Evolutionary conservation across 345 rosid genomes (phyloP).

Genomic region (Garcia nutans): DNA sequence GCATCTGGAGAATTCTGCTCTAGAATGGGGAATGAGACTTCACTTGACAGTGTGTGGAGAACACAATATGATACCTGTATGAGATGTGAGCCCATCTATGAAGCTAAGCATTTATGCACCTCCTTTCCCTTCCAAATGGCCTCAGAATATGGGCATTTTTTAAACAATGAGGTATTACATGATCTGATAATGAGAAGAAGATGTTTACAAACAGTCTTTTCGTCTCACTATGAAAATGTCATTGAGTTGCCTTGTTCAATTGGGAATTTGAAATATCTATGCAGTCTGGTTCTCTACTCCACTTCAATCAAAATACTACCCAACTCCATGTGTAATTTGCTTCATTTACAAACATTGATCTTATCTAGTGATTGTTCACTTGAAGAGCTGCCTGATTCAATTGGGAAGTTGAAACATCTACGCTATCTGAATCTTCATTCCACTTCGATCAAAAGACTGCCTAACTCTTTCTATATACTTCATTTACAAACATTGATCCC

Average conservation of each 20-base stretch:
- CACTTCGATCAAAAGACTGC: background rate
- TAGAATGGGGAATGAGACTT: background rate
- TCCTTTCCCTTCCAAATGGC: background rate
- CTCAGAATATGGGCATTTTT: background rate
- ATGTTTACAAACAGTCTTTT: background rate
- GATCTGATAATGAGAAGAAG: background rate
- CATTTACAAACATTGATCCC: background rate
- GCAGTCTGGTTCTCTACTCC: background rate
- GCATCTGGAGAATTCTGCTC: constrained; percentile 22
- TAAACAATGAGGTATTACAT: background rate
- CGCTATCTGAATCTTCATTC: background rate
- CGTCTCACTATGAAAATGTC: background rate
- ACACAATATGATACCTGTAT: background rate
- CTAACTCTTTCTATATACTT: background rate
- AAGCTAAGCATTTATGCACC: background rate
- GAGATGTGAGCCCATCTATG: background rate
- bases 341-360: background rate
- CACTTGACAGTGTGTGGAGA: background rate
- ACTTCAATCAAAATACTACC: background rate
- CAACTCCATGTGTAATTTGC: background rate
- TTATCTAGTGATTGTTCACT: background rate
- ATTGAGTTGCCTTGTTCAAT: background rate
- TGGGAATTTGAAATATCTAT: background rate
- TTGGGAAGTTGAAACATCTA: background rate
- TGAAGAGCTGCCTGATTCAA: constrained; percentile 1